phyloP scores from a whole-genome alignment of 1,284 basidiomycete species.

The Tylopilus microsporus region DNA sequence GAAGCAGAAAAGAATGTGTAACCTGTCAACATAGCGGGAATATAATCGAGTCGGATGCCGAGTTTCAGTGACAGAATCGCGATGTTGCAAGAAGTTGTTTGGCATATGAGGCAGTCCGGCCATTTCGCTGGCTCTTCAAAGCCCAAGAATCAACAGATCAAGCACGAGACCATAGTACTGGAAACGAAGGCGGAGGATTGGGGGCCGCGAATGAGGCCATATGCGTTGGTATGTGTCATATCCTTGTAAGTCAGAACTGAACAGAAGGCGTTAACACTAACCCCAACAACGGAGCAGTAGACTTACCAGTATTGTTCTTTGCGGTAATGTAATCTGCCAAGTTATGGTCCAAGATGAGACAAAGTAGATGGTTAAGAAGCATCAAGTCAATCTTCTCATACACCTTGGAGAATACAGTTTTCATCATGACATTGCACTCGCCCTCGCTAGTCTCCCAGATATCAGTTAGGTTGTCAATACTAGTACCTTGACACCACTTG shows the following conservation, averaged over 20 bases:
- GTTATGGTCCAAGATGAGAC: slow-evolving; percentile 95
- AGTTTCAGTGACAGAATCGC: slow-evolving; percentile 88
- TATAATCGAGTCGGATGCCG: slow-evolving; percentile 93
- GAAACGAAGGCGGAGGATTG: slow-evolving; percentile 96
- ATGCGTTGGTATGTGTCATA: slow-evolving; percentile 90
- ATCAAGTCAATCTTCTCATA: slow-evolving; percentile 98
- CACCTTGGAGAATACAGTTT: slow-evolving; percentile 91
- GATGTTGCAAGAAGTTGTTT: slow-evolving; percentile 94
- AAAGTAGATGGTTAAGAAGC: slow-evolving; percentile 85
- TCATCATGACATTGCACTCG: slow-evolving; percentile 96
- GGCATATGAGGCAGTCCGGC: slow-evolving; percentile 92
- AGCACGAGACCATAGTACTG: slow-evolving; percentile 92
- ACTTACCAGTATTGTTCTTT: slow-evolving; percentile 85
- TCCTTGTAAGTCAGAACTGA: slow-evolving; percentile 86
- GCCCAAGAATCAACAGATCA: slow-evolving; percentile 88
- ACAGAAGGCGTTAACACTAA: slow-evolving; percentile 3
- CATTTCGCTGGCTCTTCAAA: slow-evolving; percentile 95
- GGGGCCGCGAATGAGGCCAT: slow-evolving; percentile 88
- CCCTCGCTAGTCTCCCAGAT: slow-evolving; percentile 97
- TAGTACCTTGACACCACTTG: slow-evolving; percentile 97
- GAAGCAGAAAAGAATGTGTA: slow-evolving; percentile 97
- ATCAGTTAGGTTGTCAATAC: slow-evolving; percentile 88
- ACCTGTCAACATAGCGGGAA: slow-evolving; percentile 88
- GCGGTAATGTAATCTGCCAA: slow-evolving; percentile 97
- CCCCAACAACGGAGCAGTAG: neutral